Conservation (phyloP, 2,329 filamentous ascomycete genomes). For the Sporothrix sp. region DNA sequence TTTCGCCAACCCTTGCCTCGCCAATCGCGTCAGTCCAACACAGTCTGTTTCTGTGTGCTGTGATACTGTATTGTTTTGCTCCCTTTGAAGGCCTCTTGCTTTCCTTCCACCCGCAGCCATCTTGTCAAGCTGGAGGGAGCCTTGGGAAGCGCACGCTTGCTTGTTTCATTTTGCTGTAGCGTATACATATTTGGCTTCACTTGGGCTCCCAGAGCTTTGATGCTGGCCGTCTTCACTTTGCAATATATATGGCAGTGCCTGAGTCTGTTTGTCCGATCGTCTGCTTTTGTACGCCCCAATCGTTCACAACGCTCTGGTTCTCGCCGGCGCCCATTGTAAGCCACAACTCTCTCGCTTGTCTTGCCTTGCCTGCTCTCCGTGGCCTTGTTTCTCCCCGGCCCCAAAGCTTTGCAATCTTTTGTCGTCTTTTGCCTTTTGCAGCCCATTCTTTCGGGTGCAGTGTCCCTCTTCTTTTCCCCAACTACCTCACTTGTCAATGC, state of each 20-base stretch:
- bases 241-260: slow-evolving; percentile 8
- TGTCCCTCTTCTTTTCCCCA: background rate
- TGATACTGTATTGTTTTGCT: slow-evolving; percentile 10
- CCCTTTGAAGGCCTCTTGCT: slow-evolving; percentile 1
- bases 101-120: too few species aligned
- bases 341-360: slow-evolving; percentile 14
- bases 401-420: background rate
- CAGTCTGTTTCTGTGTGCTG: too few species aligned
- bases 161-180: background rate
- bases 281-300: slow-evolving; percentile 7
- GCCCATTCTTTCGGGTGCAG: background rate
- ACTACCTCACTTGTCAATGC: too few species aligned
- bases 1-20: slow-evolving; percentile 6
- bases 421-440: background rate
- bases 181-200: background rate
- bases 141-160: too few species aligned
- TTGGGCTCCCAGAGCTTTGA: background rate
- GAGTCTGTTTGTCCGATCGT: background rate
- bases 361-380: background rate
- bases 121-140: too few species aligned
- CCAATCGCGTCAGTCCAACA: slow-evolving; percentile 7
- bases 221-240: background rate
- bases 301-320: background rate
- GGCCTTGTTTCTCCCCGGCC: background rate
- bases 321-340: slow-evolving; percentile 3